phyloP scores from a whole-genome alignment of 371 early-diverging fungal genomes.

The Amoeboaphelidium occidentale region DNA sequence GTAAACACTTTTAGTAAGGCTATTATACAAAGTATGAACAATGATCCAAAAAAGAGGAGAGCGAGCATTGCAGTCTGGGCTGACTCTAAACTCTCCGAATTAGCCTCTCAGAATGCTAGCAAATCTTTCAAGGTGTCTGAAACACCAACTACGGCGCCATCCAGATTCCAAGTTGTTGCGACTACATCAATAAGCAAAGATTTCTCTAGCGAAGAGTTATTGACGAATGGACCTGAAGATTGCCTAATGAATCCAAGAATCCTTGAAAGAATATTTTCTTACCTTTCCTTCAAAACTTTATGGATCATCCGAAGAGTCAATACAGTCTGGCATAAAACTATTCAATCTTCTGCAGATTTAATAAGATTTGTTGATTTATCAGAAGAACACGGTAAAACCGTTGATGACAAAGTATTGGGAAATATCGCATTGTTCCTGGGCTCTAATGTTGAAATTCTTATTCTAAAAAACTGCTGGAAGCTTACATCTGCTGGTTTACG shows the following conservation, averaged over 20 bases:
- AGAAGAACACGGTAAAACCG: background rate
- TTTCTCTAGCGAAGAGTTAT: too few relatives aligned
- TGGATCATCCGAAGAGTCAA: background rate
- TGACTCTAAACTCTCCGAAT: conserved; percentile 32
- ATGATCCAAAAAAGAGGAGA: conserved; percentile 14
- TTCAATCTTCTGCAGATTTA: background rate
- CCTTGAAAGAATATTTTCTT: too few relatives aligned
- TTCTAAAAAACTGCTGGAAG: background rate
- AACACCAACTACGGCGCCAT: too few relatives aligned
- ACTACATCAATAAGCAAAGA: too few relatives aligned
- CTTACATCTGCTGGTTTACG: background rate
- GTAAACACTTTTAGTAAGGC: too few relatives aligned
- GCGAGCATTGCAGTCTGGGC: conserved; percentile 63
- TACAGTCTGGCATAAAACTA: background rate
- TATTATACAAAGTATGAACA: too few relatives aligned
- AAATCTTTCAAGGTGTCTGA: background rate
- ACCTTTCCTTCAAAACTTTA: too few relatives aligned
- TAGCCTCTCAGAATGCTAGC: conserved; percentile 10
- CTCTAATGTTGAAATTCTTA: background rate
- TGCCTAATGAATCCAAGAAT: too few relatives aligned
- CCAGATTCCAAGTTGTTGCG: too few relatives aligned
- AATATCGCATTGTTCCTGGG: background rate
- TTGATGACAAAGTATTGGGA: background rate
- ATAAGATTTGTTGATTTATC: background rate
- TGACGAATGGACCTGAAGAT: too few relatives aligned